Evolutionary conservation across 805 yeast species (phyloP).

Genomic region (Pichia eremophila): DNA sequence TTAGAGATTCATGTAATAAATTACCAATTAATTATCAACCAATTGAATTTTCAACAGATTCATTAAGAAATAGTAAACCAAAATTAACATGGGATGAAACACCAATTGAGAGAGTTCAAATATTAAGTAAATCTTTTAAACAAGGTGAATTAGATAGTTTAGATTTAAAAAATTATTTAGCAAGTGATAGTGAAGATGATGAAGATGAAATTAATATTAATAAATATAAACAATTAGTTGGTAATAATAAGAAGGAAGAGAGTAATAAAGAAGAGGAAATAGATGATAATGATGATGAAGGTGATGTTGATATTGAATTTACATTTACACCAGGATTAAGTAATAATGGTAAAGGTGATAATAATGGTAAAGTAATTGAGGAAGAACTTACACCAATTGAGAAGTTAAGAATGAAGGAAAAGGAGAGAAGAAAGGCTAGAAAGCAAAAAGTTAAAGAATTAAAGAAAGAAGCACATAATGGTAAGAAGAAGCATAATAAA

Average conservation of each 20-base stretch:
- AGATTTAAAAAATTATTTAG: slow-evolving; percentile 90
- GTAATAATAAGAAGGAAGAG: background rate
- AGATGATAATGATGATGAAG: slow-evolving; percentile 34
- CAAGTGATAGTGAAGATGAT: slow-evolving; percentile 60
- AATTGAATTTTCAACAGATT: slow-evolving; percentile 76
- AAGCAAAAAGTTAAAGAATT: slow-evolving; percentile 63
- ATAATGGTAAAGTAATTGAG: slow-evolving; percentile 28
- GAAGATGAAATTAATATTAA: slow-evolving; percentile 36
- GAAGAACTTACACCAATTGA: slow-evolving; percentile 66
- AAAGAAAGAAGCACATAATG: slow-evolving; percentile 42
- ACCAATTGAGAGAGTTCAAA: slow-evolving; percentile 73
- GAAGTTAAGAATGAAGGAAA: slow-evolving; percentile 76
- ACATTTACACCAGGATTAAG: slow-evolving; percentile 80
- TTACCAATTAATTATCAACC: slow-evolving; percentile 80
- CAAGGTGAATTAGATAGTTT: slow-evolving; percentile 82
- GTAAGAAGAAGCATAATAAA: slow-evolving; percentile 26
- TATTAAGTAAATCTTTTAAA: slow-evolving; percentile 73
- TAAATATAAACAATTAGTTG: slow-evolving; percentile 47
- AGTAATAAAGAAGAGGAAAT: background rate
- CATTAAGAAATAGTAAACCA: slow-evolving; percentile 92
- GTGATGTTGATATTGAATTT: slow-evolving; percentile 85
- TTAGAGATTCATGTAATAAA: slow-evolving; percentile 63
- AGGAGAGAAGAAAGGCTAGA: slow-evolving; percentile 83
- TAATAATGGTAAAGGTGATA: slow-evolving; percentile 21
- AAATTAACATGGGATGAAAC: slow-evolving; percentile 98